phyloP scores from a whole-genome alignment of 139 green algal genomes.

The Tetradesmus obliquus region DNA sequence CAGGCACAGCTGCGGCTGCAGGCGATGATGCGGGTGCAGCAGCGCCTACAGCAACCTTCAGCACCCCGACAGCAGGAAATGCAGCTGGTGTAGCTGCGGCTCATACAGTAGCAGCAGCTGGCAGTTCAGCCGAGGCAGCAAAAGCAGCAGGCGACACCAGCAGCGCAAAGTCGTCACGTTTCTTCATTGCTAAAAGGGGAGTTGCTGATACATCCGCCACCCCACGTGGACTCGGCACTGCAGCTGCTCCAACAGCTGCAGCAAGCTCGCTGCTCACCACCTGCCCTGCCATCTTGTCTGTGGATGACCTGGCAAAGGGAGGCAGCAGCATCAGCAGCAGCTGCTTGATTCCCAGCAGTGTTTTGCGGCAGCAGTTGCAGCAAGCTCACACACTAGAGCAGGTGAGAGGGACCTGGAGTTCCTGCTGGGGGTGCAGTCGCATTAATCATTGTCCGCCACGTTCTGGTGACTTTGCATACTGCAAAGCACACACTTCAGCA shows the following conservation, averaged over 20 bases:
- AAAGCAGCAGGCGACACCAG: not conserved
- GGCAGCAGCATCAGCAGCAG: not conserved
- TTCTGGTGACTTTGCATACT: not conserved
- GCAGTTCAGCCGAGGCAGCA: not conserved
- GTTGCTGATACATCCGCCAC: not conserved
- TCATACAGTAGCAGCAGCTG: not conserved
- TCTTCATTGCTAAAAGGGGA: not conserved
- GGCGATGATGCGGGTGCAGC: not conserved
- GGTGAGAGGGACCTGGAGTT: not conserved
- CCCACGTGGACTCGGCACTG: not conserved
- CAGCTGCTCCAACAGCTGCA: not conserved
- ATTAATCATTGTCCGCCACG: no score
- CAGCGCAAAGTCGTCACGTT: not conserved
- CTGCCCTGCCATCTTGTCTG: not conserved
- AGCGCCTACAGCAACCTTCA: not conserved
- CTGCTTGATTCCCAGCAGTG: slow-evolving; percentile 33
- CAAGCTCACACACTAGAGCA: not conserved
- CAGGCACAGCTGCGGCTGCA: not conserved
- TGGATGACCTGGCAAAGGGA: not conserved
- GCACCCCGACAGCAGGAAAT: not conserved
- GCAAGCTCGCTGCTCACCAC: not conserved
- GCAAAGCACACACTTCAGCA: not conserved
- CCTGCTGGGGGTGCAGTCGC: no score
- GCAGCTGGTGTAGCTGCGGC: not conserved
- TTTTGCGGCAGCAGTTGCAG: slow-evolving; percentile 52